Evolutionary conservation across 1,284 basidiomycete genomes (phyloP).

Genomic region (Ustilago cynodontis): DNA sequence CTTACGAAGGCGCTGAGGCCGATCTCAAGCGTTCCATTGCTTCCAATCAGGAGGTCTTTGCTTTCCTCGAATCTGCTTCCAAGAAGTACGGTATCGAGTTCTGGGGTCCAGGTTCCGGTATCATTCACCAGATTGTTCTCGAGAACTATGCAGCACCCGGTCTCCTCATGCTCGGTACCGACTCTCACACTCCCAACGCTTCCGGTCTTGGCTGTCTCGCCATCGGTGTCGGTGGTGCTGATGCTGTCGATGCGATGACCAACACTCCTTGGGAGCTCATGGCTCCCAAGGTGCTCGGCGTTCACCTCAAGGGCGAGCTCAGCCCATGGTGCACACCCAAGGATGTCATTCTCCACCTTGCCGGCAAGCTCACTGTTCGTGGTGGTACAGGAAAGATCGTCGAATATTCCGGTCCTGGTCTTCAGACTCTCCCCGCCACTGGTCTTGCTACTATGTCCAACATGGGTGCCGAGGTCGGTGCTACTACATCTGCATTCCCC

Average conservation of each 20-base stretch:
- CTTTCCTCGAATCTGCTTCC: conserved; percentile 94
- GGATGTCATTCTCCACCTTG: conserved; percentile 93
- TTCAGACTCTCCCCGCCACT: conserved; percentile 90
- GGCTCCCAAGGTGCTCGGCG: conserved; percentile 83
- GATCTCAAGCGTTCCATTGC: conserved; percentile 87
- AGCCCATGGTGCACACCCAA: conserved; percentile 95
- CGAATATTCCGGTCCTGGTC: conserved; percentile 98
- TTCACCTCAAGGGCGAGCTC: conserved; percentile 89
- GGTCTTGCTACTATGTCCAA: conserved; percentile 95
- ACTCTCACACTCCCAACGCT: conserved; percentile 98
- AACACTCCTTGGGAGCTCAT: conserved; percentile 98
- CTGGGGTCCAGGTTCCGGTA: conserved; percentile 86
- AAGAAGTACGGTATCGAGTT: conserved; percentile 88
- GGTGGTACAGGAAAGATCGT: conserved; percentile 96
- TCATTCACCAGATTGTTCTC: conserved; percentile 98
- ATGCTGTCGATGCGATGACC: conserved; percentile 98
- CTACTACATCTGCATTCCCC: conserved; percentile 97
- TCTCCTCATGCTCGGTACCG: conserved; percentile 76
- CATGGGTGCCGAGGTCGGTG: conserved; percentile 99
- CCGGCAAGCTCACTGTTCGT: conserved; percentile 93
- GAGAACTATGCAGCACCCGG: conserved; percentile 90
- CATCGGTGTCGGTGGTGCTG: conserved; percentile 97
- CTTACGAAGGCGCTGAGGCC: conserved; percentile 80
- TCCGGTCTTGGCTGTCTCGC: conserved; percentile 97
- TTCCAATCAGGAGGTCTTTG: conserved; percentile 95